Evolutionary conservation across 768 basidiomycete species (phyloP), one percentile per base, ranked within the genome.

Genomic region (Lentinula guzmanii): DNA sequence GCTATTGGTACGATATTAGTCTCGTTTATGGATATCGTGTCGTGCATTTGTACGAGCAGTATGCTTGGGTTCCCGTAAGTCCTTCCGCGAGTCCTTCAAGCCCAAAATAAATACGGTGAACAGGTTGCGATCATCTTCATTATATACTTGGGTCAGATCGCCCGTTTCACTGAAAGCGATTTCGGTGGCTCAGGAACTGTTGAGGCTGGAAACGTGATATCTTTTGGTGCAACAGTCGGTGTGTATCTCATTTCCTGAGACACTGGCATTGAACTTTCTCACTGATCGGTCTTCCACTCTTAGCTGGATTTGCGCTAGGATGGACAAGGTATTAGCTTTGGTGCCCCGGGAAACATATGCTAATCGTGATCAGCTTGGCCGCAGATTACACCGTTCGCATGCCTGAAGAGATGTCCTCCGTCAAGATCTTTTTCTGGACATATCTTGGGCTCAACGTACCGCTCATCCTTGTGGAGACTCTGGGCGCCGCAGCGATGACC

Each of bases 321-420:
- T 56, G 55, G 55, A 56, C 55, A 0, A 52, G 51, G 51, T 52
- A 48, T 10, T 21, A 16, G 9, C 8, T 9, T 21, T n/a, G 9
- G 18, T 28, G 18, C 2, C 5, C 8, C 5, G 7, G 46, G 21
- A 11, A 24, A 24, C 18, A 48, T 9, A 48, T 24, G 4, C 33
- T 21, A 52, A 34, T n/a, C 6, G 28, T 52, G 24, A 28, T 65
- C 74, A 0, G 68, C 83, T 67, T 75, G 76, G 3, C 80, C n/a
- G 58, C 84, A 16, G 86, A 87, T 65, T 86, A 83, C 67, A 83
- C 84, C 6, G 79, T 76, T 52, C 86, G 86, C 69, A 80, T 78
- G 69, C 61, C 72, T 65, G 67, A 56, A 45, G 39, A 56, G 9
- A 56, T 56, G 55, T 45, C 55, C 11, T 56, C 55, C 5, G 39